Conservation (phyloP, 2,329 filamentous ascomycete genomes). For the Huntiella omanensis region DNA sequence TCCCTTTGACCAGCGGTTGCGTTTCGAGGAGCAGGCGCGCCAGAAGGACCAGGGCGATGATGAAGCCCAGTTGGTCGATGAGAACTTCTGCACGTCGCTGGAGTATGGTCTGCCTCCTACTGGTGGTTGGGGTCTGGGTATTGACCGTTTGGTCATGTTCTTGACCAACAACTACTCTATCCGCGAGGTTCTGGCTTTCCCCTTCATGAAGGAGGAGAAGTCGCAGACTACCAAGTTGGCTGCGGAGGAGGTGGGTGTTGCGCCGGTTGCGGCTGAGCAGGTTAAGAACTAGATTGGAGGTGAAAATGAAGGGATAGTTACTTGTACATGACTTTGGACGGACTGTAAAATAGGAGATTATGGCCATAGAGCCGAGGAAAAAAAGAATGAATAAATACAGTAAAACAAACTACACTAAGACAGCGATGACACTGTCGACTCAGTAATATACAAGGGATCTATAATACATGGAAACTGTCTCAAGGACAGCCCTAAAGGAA, state of each 20-base stretch:
- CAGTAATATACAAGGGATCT: background rate
- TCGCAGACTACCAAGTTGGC: slow-evolving; percentile 27
- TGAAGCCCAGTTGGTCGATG: slow-evolving; percentile 87
- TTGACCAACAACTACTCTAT: slow-evolving; percentile 85
- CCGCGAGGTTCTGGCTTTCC: slow-evolving; percentile 90
- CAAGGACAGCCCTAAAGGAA: too few relatives aligned
- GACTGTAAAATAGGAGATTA: slow-evolving; percentile 9
- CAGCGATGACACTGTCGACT: background rate
- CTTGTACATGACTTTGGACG: background rate
- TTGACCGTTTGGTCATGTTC: slow-evolving; percentile 90
- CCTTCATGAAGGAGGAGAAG: slow-evolving; percentile 85
- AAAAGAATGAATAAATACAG: slow-evolving; percentile 3
- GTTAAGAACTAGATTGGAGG: slow-evolving; percentile 18
- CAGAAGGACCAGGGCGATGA: slow-evolving; percentile 96
- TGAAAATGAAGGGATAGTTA: background rate
- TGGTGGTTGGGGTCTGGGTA: slow-evolving; percentile 90
- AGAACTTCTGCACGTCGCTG: slow-evolving; percentile 80
- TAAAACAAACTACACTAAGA: background rate
- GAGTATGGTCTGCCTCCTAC: slow-evolving; percentile 88
- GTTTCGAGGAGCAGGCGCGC: slow-evolving; percentile 74
- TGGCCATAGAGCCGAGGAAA: slow-evolving; percentile 1
- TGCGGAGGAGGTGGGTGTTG: slow-evolving; percentile 42
- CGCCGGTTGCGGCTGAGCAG: slow-evolving; percentile 40
- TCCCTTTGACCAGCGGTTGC: slow-evolving; percentile 78
- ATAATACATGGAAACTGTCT: background rate